Evolutionary conservation across 371 early-diverging fungal species (phyloP).

Genomic region (Dinochytrium kinnereticum): DNA sequence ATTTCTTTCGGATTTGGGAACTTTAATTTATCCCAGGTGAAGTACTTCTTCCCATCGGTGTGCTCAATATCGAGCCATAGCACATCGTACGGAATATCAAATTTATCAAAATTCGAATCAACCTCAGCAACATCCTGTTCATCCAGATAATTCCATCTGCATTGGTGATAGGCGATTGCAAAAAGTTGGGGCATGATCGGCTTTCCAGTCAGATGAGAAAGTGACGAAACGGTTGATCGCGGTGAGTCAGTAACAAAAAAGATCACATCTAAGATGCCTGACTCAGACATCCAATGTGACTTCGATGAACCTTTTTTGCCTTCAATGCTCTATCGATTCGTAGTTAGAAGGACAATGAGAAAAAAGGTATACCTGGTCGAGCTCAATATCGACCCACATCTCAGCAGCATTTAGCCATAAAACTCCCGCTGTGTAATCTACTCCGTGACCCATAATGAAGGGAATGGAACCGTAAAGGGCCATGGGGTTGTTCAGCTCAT

Average conservation of each 20-base stretch:
- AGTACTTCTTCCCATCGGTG: slow-evolving; percentile 88
- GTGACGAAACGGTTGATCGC: slow-evolving; percentile 74
- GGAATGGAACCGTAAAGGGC: slow-evolving; percentile 96
- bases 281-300: slow-evolving; percentile 95
- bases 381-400: slow-evolving; percentile 96
- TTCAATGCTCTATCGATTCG: no score
- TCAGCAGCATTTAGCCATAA: slow-evolving; percentile 95
- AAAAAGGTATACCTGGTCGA: slow-evolving; percentile 33
- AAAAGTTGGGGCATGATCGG: slow-evolving; percentile 89
- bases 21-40: slow-evolving; percentile 87
- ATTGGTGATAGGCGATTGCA: slow-evolving; percentile 92
- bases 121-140: slow-evolving; percentile 83
- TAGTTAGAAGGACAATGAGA: no score
- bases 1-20: slow-evolving; percentile 89
- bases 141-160: slow-evolving; percentile 92
- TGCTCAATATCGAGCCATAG: slow-evolving; percentile 96
- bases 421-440: slow-evolving; percentile 68
- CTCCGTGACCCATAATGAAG: slow-evolving; percentile 85
- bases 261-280: slow-evolving; percentile 88
- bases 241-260: slow-evolving; percentile 85
- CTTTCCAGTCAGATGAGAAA: slow-evolving; percentile 78
- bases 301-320: slow-evolving; percentile 50
- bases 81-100: slow-evolving; percentile 92
- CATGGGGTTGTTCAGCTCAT: slow-evolving; percentile 90
- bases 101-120: slow-evolving; percentile 77